A percentile compares a stretch with the other conserved stretches of the same genome.
Evolutionary conservation across 2,329 filamentous ascomycete genomes (phyloP).

Genomic region (Colletotrichum sp.): DNA sequence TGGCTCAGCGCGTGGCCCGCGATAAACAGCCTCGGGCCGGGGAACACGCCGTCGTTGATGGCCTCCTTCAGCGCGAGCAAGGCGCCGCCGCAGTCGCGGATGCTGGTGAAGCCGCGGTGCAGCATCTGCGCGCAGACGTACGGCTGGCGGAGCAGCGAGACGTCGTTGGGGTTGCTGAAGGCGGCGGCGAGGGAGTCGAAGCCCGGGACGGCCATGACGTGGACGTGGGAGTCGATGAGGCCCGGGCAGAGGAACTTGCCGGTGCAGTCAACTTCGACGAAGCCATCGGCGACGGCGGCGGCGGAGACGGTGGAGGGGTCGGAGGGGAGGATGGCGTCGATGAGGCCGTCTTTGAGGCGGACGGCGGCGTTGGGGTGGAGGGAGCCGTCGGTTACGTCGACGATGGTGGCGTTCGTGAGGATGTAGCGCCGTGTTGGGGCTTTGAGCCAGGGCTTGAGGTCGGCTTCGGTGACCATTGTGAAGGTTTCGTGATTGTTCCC

Average conservation of each 20-base stretch:
- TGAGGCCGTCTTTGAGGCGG: constrained; percentile 37
- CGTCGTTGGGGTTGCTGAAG: constrained; percentile 35
- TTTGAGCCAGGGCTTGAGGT: constrained; percentile 39
- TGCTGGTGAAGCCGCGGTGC: constrained; percentile 62
- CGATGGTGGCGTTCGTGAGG: constrained; percentile 48
- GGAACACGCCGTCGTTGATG: constrained; percentile 57
- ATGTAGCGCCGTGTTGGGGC: constrained; percentile 33
- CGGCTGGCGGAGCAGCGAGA: constrained; percentile 51
- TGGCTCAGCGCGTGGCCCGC: constrained; percentile 59
- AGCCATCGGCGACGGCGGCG: constrained; percentile 25
- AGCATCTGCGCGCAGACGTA: constrained; percentile 57
- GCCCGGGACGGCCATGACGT: constrained; percentile 33
- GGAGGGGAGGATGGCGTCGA: constrained; percentile 28
- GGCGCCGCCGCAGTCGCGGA: constrained; percentile 64
- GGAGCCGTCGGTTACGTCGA: constrained; percentile 42
- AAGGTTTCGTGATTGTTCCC: neutral
- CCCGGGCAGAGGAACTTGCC: constrained; percentile 31
- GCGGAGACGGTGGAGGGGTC: neutral
- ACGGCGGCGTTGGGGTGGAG: constrained; percentile 34
- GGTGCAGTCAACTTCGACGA: constrained; percentile 26
- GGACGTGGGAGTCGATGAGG: constrained; percentile 33
- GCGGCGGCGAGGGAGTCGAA: constrained; percentile 28
- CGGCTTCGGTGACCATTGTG: constrained; percentile 26
- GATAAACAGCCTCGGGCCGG: constrained; percentile 61
- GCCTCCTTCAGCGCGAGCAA: constrained; percentile 59